These are phyloP conservation scores for Boletales sp. DNA, from an alignment of 768 basidiomycete species.

Conservation along the genomic window DNA sequence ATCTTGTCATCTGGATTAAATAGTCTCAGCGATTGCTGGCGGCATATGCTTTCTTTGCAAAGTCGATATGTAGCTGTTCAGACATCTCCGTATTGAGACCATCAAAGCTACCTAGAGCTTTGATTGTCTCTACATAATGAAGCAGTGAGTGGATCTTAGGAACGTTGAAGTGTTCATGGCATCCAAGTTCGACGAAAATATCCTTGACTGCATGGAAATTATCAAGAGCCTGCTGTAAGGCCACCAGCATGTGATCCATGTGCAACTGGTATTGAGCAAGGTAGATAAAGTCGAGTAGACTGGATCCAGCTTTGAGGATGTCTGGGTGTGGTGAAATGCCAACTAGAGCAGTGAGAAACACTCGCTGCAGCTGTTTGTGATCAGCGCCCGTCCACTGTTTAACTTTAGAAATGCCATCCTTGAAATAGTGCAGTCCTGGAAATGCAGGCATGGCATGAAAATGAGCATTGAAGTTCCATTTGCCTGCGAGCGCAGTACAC, in stretches of 20 bases:
- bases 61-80: no score
- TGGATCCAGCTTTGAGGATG: no score
- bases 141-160: no score
- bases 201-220: no score
- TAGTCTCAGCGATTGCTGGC: constrained; percentile 21
- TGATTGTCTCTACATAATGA: no score
- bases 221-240: no score
- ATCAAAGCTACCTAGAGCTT: no score
- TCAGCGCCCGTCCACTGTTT: neutral
- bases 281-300: neutral
- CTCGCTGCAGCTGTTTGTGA: neutral
- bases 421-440: neutral
- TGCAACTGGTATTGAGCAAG: no score
- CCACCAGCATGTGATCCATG: no score
- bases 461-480: neutral
- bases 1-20: constrained; percentile 5
- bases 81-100: no score
- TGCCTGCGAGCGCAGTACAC: neutral
- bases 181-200: no score
- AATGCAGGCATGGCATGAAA: neutral
- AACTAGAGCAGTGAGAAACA: neutral
- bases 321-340: neutral
- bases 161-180: no score
- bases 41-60: constrained; percentile 26
- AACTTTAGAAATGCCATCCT: neutral